These are phyloP conservation scores for Ricinus communis DNA, from an alignment of 345 rosid genomes.

Conservation along the genomic window DNA sequence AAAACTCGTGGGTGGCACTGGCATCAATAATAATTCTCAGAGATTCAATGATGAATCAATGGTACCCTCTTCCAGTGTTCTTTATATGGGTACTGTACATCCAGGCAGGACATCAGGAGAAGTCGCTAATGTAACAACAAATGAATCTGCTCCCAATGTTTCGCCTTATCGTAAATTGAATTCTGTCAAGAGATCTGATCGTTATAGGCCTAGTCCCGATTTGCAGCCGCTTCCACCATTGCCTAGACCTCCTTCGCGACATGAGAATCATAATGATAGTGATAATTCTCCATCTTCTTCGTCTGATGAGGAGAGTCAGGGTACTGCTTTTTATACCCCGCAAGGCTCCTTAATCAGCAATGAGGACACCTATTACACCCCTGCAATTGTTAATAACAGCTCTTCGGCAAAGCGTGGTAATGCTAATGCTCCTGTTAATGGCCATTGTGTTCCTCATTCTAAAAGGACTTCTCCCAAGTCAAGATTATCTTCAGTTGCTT, in stretches of 20 bases:
- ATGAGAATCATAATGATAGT: slow-evolving; percentile 10
- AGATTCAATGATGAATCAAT: slow-evolving; percentile 51
- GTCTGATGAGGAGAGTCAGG: slow-evolving; percentile 63
- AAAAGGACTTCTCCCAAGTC: slow-evolving; percentile 85
- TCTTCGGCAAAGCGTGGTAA: slow-evolving; percentile 9
- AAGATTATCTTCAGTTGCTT: slow-evolving; percentile 45
- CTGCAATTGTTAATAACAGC: slow-evolving; percentile 22
- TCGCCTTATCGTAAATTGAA: slow-evolving; percentile 77
- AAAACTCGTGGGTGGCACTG: slow-evolving; percentile 60
- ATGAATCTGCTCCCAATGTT: slow-evolving; percentile 34
- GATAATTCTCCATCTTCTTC: slow-evolving; percentile 55
- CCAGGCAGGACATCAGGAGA: slow-evolving; percentile 55
- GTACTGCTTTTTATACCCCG: slow-evolving; percentile 71
- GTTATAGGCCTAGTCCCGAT: slow-evolving; percentile 93
- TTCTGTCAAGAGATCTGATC: slow-evolving; percentile 72
- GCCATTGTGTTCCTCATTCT: slow-evolving; percentile 58
- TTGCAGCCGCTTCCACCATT: slow-evolving; percentile 90
- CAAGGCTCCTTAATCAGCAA: slow-evolving; percentile 67
- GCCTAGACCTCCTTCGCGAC: slow-evolving; percentile 42
- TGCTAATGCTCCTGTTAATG: slow-evolving; percentile 14
- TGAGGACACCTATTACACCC: slow-evolving; percentile 65
- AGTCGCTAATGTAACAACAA: slow-evolving; percentile 23
- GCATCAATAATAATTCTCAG: slow-evolving; percentile 25
- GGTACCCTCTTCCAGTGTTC: slow-evolving; percentile 64
- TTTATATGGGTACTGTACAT: slow-evolving; percentile 91